Conservation (phyloP, 495 filamentous ascomycete species). For the Neurospora sp. region DNA sequence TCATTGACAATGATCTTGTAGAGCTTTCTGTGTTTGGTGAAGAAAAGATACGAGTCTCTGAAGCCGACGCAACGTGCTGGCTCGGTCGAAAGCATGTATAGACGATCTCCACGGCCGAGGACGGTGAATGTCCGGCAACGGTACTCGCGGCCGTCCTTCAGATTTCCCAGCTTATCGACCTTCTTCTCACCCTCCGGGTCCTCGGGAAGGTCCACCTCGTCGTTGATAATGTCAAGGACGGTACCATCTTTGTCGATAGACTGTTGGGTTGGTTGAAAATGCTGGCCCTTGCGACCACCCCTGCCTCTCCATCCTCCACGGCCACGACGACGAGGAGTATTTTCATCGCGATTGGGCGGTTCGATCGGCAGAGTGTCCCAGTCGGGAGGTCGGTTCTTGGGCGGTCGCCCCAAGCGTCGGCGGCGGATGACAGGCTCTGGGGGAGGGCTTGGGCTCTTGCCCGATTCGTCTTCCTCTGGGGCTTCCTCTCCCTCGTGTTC, state of each 20-base stretch:
- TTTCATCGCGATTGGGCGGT: conserved; percentile 42
- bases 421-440: conserved; percentile 55
- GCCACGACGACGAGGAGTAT: conserved; percentile 53
- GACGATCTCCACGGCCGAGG: conserved; percentile 64
- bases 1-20: conserved; percentile 95
- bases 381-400: conserved; percentile 70
- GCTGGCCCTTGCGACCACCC: conserved; percentile 66
- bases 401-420: conserved; percentile 73
- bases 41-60: conserved; percentile 94
- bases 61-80: conserved; percentile 95
- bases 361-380: conserved; percentile 55
- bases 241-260: conserved; percentile 93
- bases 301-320: conserved; percentile 57
- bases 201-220: conserved; percentile 81
- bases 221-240: conserved; percentile 78
- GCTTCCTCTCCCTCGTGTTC: conserved; percentile 31
- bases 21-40: conserved; percentile 88
- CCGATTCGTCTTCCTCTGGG: conserved; percentile 31
- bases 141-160: conserved; percentile 78
- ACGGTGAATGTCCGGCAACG: conserved; percentile 91
- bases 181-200: conserved; percentile 86
- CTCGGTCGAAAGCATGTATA: conserved; percentile 98
- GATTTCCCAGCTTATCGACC: conserved; percentile 76
- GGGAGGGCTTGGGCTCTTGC: conserved; percentile 40
- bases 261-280: conserved; percentile 59